Percentiles rank a stretch among this genome's conserved stretches.
These are phyloP conservation scores for Gossypium laxum DNA, from an alignment of 441 rosid species.

Conservation along the genomic window DNA sequence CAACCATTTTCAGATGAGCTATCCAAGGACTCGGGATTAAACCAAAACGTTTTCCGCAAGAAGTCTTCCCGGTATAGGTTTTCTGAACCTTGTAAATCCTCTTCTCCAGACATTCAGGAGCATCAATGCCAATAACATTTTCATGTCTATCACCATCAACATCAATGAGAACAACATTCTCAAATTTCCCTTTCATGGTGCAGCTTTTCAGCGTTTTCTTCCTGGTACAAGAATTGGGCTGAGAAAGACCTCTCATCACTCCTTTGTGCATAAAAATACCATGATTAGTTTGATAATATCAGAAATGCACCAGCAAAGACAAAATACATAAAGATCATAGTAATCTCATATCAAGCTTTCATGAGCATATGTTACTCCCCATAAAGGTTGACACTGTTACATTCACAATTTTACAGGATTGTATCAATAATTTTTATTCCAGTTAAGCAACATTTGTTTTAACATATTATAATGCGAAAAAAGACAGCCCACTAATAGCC, in stretches of 20 bases:
- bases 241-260: not conserved
- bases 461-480: too few species aligned
- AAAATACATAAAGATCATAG: not conserved
- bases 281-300: not conserved
- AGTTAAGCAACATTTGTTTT: too few species aligned
- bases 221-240: conserved; percentile 5
- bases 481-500: too few species aligned
- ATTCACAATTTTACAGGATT: too few species aligned
- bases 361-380: too few species aligned
- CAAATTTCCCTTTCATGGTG: conserved; percentile 22
- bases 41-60: conserved; percentile 35
- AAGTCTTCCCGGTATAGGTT: conserved; percentile 17
- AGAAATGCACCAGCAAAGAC: not conserved
- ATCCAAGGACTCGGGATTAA: conserved; percentile 33
- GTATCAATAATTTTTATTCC: too few species aligned
- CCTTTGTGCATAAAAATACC: not conserved
- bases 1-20: conserved; percentile 35
- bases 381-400: too few species aligned
- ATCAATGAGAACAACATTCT: conserved; percentile 49
- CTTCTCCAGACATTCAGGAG: conserved; percentile 31
- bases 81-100: conserved; percentile 29
- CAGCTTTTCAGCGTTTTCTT: conserved; percentile 29
- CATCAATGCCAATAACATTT: conserved; percentile 50
- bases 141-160: conserved; percentile 40
- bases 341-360: too few species aligned